phyloP scores from a whole-genome alignment of 805 yeast species.

The Pichia membranifaciens region DNA sequence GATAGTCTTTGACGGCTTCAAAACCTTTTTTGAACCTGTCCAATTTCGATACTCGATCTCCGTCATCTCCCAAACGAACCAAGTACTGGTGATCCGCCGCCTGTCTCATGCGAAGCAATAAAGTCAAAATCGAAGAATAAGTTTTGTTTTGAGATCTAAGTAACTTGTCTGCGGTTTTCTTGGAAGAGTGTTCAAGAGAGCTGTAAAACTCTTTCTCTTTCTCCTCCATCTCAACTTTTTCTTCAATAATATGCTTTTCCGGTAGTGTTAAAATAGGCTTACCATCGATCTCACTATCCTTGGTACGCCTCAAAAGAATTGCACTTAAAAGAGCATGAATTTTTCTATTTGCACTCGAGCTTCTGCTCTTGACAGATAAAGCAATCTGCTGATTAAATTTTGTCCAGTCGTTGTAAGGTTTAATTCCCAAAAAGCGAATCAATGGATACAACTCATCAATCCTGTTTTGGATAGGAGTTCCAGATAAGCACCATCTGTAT shows the following conservation, averaged over 20 bases:
- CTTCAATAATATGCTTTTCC: slow-evolving; percentile 45
- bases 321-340: slow-evolving; percentile 68
- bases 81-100: slow-evolving; percentile 78
- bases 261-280: slow-evolving; percentile 70
- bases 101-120: slow-evolving; percentile 75
- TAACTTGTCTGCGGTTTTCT: slow-evolving; percentile 44
- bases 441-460: slow-evolving; percentile 50
- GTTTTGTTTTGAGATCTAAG: slow-evolving; percentile 28
- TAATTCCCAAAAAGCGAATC: slow-evolving; percentile 43
- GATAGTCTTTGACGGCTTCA: slow-evolving; percentile 21
- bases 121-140: slow-evolving; percentile 58
- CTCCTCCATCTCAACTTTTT: slow-evolving; percentile 43
- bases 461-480: slow-evolving; percentile 56
- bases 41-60: slow-evolving; percentile 34
- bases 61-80: slow-evolving; percentile 54
- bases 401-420: slow-evolving; percentile 60
- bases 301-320: slow-evolving; percentile 69
- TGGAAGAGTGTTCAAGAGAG: slow-evolving; percentile 49
- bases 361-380: slow-evolving; percentile 43
- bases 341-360: slow-evolving; percentile 36
- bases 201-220: slow-evolving; percentile 55
- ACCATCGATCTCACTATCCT: slow-evolving; percentile 68
- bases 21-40: slow-evolving; percentile 29
- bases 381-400: slow-evolving; percentile 53
- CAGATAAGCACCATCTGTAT: slow-evolving; percentile 47